These are phyloP conservation scores for Tetradesmus lagerheimii DNA, from an alignment of 139 green algal species.

Conservation along the genomic window DNA sequence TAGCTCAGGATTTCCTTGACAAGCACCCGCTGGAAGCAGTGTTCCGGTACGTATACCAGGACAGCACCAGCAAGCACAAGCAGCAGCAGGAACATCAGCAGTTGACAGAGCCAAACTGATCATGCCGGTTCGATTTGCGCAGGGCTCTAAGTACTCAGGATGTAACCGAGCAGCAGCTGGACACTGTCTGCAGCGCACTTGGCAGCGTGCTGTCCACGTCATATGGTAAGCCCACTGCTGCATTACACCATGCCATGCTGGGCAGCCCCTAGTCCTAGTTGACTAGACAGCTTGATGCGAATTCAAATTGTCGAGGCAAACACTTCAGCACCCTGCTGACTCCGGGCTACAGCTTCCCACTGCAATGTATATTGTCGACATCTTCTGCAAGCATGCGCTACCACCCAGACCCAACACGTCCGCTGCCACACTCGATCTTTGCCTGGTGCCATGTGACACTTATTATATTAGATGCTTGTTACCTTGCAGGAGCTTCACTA, in stretches of 20 bases:
- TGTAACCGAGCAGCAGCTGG: neutral
- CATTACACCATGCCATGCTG: neutral
- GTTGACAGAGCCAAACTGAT: neutral
- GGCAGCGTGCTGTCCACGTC: conserved; percentile 25
- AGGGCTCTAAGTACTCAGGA: neutral
- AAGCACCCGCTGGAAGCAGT: conserved; percentile 20
- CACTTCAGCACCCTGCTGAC: too few species aligned
- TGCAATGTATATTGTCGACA: too few species aligned
- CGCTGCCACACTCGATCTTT: neutral
- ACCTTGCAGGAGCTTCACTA: neutral
- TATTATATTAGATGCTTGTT: too few species aligned
- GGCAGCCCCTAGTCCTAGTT: too few species aligned
- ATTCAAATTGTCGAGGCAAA: too few species aligned
- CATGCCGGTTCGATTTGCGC: neutral
- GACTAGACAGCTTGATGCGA: too few species aligned
- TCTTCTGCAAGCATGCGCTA: neutral
- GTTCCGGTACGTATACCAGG: neutral
- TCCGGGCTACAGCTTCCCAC: too few species aligned
- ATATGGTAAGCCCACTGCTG: conserved; percentile 7
- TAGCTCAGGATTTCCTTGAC: neutral
- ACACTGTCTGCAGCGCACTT: conserved; percentile 14
- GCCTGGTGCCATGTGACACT: neutral
- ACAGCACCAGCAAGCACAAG: neutral
- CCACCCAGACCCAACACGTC: neutral
- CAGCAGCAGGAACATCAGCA: neutral